Evolutionary conservation across 192 early-diverging fungal genomes (phyloP).

Genomic region (Entomortierella parvispora): DNA sequence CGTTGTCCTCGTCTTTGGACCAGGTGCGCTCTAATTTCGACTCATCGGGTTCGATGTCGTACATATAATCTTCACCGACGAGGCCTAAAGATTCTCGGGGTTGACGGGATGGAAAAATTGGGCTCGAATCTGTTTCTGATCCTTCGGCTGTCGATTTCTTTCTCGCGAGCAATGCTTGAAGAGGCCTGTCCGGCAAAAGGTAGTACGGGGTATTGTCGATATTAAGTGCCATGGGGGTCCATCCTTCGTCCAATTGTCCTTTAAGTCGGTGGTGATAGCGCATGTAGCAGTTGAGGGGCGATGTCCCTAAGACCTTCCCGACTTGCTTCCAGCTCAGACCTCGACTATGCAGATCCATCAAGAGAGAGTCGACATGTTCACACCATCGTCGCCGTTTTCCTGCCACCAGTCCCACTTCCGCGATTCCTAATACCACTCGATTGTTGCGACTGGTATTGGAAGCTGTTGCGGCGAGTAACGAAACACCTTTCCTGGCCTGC

Average conservation of each 20-base stretch:
- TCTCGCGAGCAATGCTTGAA: background rate
- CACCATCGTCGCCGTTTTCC: conserved; percentile 4
- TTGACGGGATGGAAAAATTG: background rate
- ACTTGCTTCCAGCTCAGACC: conserved; percentile 40
- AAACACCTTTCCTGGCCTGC: background rate
- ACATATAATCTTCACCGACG: conserved; percentile 12
- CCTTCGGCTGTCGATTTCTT: background rate
- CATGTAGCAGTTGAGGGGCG: conserved; percentile 14
- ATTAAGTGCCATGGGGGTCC: conserved; percentile 19
- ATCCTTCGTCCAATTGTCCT: conserved; percentile 10
- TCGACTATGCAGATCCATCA: conserved; percentile 13
- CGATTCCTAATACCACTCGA: background rate
- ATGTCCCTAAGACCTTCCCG: conserved; percentile 11
- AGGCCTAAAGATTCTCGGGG: background rate
- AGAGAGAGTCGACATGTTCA: conserved; percentile 9
- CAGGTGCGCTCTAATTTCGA: background rate
- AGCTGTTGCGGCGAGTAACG: background rate
- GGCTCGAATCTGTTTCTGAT: background rate
- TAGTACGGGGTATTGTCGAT: conserved; percentile 17
- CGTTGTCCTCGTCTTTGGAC: conserved; percentile 31
- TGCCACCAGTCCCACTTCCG: background rate
- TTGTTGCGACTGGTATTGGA: background rate
- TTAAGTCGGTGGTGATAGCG: conserved; percentile 12
- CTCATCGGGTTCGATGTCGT: background rate
- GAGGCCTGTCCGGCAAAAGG: conserved; percentile 5